Percentiles rank a stretch among this genome's conserved stretches.
phyloP scores from a whole-genome alignment of 108 stramenopile genomes.

The Nitzschia sp. region DNA sequence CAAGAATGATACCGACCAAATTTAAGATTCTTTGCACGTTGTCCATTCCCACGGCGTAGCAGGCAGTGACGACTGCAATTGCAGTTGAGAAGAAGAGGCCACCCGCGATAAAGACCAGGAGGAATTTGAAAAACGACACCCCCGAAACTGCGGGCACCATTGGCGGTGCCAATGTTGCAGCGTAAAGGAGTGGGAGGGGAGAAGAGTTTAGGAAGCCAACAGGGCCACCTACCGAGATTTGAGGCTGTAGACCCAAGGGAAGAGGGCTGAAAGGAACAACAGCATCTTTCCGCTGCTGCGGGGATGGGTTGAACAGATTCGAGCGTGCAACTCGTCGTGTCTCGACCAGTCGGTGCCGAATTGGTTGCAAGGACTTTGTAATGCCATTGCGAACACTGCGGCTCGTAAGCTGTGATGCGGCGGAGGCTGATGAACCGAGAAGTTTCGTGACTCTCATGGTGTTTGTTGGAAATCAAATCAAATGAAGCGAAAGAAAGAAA shows the following conservation, averaged over 20 bases:
- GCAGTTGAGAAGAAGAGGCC: conserved; percentile 66
- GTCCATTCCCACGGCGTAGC: conserved; percentile 53
- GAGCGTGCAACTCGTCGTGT: not conserved
- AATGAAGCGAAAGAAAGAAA: too few species aligned
- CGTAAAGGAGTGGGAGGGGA: not conserved
- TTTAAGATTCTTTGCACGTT: conserved; percentile 41
- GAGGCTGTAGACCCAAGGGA: not conserved
- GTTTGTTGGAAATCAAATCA: too few species aligned
- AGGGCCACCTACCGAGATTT: not conserved
- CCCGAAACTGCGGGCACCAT: not conserved
- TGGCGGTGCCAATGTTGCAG: not conserved
- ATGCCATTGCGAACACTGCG: not conserved
- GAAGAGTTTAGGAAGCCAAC: not conserved
- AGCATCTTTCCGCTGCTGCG: too few species aligned
- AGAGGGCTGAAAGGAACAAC: not conserved
- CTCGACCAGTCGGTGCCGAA: not conserved
- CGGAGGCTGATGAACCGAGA: not conserved
- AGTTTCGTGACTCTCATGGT: too few species aligned
- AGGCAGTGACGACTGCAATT: conserved; percentile 43
- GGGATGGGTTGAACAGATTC: not conserved
- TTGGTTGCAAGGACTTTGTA: not conserved
- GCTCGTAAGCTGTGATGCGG: not conserved
- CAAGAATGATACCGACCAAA: conserved; percentile 35
- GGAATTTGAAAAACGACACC: conserved; percentile 23
- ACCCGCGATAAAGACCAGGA: conserved; percentile 44